Evolutionary conservation across 2,329 filamentous ascomycete genomes (phyloP), one percentile per base, ranked within the genome.

Genomic region (Neopestalotiopsis sp.): DNA sequence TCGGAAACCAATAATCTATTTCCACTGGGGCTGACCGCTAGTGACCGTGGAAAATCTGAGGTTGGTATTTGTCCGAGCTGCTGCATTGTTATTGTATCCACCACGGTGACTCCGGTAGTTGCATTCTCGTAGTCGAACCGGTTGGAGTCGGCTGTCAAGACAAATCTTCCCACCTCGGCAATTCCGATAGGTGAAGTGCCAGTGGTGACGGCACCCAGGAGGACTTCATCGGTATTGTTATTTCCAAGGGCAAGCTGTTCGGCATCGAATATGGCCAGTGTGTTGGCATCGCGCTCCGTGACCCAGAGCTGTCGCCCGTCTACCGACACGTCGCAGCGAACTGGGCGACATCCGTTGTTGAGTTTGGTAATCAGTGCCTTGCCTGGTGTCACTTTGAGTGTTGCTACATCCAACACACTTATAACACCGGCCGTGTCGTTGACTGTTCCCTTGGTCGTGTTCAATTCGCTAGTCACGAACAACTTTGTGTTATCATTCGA

Each of bases 111-210:
- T 7, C 65, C 65, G 14, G 65, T 49, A 17, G 52, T 59, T 13
- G 65, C 56, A 28, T 67, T 67, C n/a, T 14, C 30, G 24, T 67
- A 67, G 30, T 60, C 14, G 30, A 67, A 67, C n/a, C 65, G 5
- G 32, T 67, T 67, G n/a, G 65, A 67, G 28, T 67, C 65, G 28
- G 56, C 65, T 12, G 65, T 67, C 10, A 67, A 38, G 34, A 67
- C 40, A 45, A 60, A 38, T 14, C 34, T 42, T 13, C 65, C 56
- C 17, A 60, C 34, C 32, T 20, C 65, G 7, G 65, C 65, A 24
- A 67, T 38, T 17, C 65, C 65, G n/a, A 67, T 67, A 12, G 65
- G 65, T 14, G 65, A 67, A n/a, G 65, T 67, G n/a, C 65, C 65
- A n/a, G 65, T 67, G 34, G 58, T 67, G 17, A 67, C 56, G 3